phyloP scores from a whole-genome alignment of 768 basidiomycete species.

The Lactifluus subvellereus region DNA sequence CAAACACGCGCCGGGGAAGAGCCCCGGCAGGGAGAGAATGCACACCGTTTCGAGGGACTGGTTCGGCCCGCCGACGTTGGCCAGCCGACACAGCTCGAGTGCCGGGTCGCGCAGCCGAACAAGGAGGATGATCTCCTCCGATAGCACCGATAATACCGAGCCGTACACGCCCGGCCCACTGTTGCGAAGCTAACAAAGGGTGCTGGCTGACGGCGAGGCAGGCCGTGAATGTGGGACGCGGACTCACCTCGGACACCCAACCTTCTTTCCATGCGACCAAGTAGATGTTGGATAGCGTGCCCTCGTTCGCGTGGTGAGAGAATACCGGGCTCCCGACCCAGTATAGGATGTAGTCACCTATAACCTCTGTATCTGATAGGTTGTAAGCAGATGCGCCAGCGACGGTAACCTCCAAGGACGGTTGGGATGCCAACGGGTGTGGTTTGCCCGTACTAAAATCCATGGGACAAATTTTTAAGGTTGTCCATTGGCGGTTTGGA shows the following conservation, averaged over 20 bases:
- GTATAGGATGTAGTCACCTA: constrained; percentile 17
- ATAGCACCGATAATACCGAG: constrained; percentile 10
- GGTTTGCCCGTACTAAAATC: constrained; percentile 9
- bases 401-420: constrained; percentile 1
- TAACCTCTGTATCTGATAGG: constrained; percentile 15
- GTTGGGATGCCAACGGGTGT: constrained; percentile 8
- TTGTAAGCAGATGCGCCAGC: constrained; percentile 10
- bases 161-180: constrained; percentile 4
- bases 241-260: constrained; percentile 11
- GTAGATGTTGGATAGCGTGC: constrained; percentile 9
- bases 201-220: background rate
- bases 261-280: constrained; percentile 17
- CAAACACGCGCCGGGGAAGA: background rate
- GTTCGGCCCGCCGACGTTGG: background rate
- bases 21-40: constrained; percentile 5
- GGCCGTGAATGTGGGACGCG: too few relatives aligned
- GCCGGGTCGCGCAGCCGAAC: constrained; percentile 9
- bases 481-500: background rate
- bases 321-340: constrained; percentile 8
- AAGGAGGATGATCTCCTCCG: constrained; percentile 6
- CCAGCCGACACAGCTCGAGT: constrained; percentile 13
- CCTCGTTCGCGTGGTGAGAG: background rate
- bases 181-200: constrained; percentile 1
- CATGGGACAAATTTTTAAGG: constrained; percentile 5
- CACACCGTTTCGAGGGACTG: constrained; percentile 9